Conservation (phyloP, 257 asterid genomes). For the Leptodermis oblonga region DNA sequence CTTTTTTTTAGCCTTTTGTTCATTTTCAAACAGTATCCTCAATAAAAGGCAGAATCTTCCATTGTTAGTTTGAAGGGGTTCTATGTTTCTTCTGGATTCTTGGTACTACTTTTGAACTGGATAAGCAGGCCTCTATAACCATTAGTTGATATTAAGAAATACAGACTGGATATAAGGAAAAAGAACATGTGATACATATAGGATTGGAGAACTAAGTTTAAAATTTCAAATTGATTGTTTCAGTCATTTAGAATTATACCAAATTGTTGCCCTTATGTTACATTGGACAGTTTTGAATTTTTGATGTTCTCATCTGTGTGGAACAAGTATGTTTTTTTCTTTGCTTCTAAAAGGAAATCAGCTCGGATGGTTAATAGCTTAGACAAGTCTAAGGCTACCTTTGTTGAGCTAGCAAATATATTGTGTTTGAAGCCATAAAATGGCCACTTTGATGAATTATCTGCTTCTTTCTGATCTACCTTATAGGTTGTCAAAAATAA, state of each 20-base stretch:
- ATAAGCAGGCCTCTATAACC: not conserved
- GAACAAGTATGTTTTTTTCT: no score
- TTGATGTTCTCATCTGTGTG: not conserved
- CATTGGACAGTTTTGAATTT: not conserved
- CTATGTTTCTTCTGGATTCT: slow-evolving; percentile 8
- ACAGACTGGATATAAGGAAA: not conserved
- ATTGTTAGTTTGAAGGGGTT: not conserved
- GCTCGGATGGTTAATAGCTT: not conserved
- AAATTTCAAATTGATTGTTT: not conserved
- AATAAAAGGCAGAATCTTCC: slow-evolving; percentile 4
- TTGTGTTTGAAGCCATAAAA: not conserved
- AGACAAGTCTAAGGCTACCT: not conserved
- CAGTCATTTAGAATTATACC: not conserved
- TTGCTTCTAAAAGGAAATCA: not conserved
- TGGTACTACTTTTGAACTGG: not conserved
- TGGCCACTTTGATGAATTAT: not conserved
- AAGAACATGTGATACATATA: not conserved
- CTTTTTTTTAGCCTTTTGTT: not conserved
- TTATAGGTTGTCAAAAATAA: not conserved
- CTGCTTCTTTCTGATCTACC: not conserved
- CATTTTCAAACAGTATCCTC: not conserved
- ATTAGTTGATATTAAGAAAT: slow-evolving; percentile 1
- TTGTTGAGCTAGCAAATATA: not conserved
- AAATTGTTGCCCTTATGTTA: not conserved
- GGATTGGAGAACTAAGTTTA: not conserved